A percentile compares a stretch with the other conserved stretches of the same genome.
Conservation (phyloP, 2,329 filamentous ascomycete genomes). For the Septoria petroselini region DNA sequence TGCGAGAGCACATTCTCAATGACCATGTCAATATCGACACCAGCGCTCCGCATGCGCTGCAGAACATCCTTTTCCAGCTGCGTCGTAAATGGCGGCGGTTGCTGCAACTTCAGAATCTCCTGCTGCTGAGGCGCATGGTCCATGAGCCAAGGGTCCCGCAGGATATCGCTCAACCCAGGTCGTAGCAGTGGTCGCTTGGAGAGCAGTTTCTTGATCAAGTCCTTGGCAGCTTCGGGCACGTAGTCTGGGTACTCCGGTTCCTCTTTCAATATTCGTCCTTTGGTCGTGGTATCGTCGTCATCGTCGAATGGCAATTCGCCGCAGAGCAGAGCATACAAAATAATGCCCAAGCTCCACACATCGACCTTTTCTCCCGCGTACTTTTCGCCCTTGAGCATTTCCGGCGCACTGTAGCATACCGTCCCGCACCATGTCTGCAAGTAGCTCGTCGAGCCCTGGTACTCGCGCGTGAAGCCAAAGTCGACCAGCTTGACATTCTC, state of each 20-base stretch:
- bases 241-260: slow-evolving; percentile 83
- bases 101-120: slow-evolving; percentile 78
- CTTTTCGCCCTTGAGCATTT: slow-evolving; percentile 98
- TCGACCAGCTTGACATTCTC: slow-evolving; percentile 97
- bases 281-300: slow-evolving; percentile 87
- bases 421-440: slow-evolving; percentile 97
- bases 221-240: slow-evolving; percentile 72
- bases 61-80: slow-evolving; percentile 84
- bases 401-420: slow-evolving; percentile 93
- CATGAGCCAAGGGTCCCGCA: slow-evolving; percentile 80
- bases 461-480: slow-evolving; percentile 96
- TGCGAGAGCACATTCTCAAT: slow-evolving; percentile 91
- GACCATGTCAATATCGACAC: slow-evolving; percentile 89
- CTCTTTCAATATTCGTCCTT: slow-evolving; percentile 76
- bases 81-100: slow-evolving; percentile 79
- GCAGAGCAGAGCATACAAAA: slow-evolving; percentile 76
- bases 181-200: slow-evolving; percentile 85
- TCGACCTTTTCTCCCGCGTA: slow-evolving; percentile 98
- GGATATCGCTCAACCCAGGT: slow-evolving; percentile 77
- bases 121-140: slow-evolving; percentile 87
- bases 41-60: slow-evolving; percentile 87
- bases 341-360: slow-evolving; percentile 87
- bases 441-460: slow-evolving; percentile 91
- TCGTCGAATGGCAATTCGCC: slow-evolving; percentile 94
- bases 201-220: slow-evolving; percentile 73